Evolutionary conservation across 345 rosid genomes (phyloP), one percentile per base, ranked within the genome.

Genomic region (Citrus maxima): DNA sequence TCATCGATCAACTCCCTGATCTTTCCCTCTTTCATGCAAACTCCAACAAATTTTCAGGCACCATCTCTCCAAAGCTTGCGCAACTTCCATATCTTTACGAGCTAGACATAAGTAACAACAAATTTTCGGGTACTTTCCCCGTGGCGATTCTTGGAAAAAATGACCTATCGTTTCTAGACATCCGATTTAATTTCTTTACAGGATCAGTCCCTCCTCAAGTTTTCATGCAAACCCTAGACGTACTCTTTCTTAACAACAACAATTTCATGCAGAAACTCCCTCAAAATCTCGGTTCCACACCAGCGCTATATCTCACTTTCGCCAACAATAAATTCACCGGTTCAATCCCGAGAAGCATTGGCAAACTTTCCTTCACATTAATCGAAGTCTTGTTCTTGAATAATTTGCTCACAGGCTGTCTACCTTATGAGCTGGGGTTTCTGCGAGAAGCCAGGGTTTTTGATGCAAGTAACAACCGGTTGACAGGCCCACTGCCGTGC

Each of bases 1-100:
- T 89, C 78, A 38, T 89, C 60, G 87, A 87, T 64, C 83, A 77
- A 40, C 83, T 89, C 25, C 86, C 84, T 2, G 89, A 89, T 79
- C 85, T 89, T 8, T 88, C 89, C 16, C n/a, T 89, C 60, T 89
- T 89, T 72, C 90, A 89, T 28, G 88, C 89, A 60, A 87, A 87
- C 77, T 82, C 88, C 72, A 89, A 89, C 81, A 73, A 75, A 63
- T 88, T 89, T 56, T 74, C 83, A 1, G 90, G 89, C 56, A 10
- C 80, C 42, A 79, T 88, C 25, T 67, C 84, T 5, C 60, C 83
- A n/a, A 74, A 79, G 13, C 59, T 85, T 38, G 62, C 83, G 10
- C n/a, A 54, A 5, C 80, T 85, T 9, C 80, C 65, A 5, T 83
- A 70, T 74, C 28, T 87, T 19, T 85, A 81, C 67, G 88, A 87